Evolutionary conservation across 305 asterid genomes (phyloP), one percentile per base, ranked within the genome.

Genomic region (Rubia tinctorum): DNA sequence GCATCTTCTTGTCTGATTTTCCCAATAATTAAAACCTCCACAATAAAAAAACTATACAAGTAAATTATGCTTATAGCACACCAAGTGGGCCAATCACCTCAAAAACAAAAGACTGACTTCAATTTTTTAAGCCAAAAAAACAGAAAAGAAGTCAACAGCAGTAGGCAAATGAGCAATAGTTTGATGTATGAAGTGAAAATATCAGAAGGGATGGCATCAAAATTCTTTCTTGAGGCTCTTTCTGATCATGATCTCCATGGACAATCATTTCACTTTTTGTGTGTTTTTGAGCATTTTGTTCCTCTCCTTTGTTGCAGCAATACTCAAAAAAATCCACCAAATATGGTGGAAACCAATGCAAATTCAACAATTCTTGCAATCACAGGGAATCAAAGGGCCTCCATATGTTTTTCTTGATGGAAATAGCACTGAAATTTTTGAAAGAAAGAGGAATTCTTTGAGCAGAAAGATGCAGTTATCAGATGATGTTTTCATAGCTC

Each of bases 341-440:
- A 68, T 79, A 34, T 75, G 84, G 82, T 86, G 86, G 90, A 68
- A 14, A 61, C 93, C 96, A 2, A 71, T 85, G 68, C 76, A 75
- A 3, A 22, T 85, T 14, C 87, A 85, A 71, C 12, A 65, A 14
- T 42, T 56, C 70, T 69, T 89, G 86, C 78, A 60, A 10, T 62
- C 81, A 4, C 96, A 86, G 66, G 96, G 93, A 25, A 85, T 90
- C 53, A 76, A 71, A 2, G 96, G 96, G 20, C 89, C 96, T 1
- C 43, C 81, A 0, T 89, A 85, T 75, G 73, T 71, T 37, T 81
- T 87, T 80, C 11, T 83, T 12, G 75, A 84, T 79, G 92, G 95
- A 20, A 86, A 81, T 77, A 81, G 79, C 25, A 81, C 81, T 68
- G 88, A 82, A 55, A 87, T 83, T 55, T 30, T 66, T 51, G 64